Conservation (phyloP, 805 yeast species). For the Zygosaccharomyces bisporus region DNA sequence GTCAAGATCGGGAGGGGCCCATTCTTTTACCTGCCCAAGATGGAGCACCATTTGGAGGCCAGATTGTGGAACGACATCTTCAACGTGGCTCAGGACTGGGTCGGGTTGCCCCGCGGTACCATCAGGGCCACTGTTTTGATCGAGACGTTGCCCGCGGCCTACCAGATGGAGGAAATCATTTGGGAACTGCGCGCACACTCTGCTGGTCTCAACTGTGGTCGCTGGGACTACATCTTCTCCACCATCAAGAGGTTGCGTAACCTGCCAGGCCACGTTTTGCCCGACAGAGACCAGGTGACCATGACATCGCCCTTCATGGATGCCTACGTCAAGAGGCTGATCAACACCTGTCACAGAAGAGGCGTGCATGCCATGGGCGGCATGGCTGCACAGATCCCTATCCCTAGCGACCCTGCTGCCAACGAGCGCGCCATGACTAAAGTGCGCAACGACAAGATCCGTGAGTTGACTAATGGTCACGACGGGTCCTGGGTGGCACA, state of each 20-base stretch:
- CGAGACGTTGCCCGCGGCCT: slow-evolving; percentile 81
- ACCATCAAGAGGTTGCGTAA: slow-evolving; percentile 73
- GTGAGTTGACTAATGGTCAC: slow-evolving; percentile 76
- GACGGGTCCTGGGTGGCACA: slow-evolving; percentile 91
- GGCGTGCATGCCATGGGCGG: slow-evolving; percentile 88
- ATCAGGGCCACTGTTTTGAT: slow-evolving; percentile 77
- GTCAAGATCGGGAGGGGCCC: slow-evolving; percentile 70
- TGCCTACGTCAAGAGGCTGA: slow-evolving; percentile 68
- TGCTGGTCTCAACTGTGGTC: slow-evolving; percentile 79
- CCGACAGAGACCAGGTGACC: slow-evolving; percentile 76
- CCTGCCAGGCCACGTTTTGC: slow-evolving; percentile 61
- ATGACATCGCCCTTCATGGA: slow-evolving; percentile 82
- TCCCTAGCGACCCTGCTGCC: slow-evolving; percentile 61
- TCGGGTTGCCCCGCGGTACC: slow-evolving; percentile 68
- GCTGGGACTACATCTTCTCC: slow-evolving; percentile 86
- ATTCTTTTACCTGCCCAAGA: slow-evolving; percentile 77
- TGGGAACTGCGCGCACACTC: slow-evolving; percentile 74
- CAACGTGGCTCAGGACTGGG: slow-evolving; percentile 67
- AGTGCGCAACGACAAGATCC: slow-evolving; percentile 68
- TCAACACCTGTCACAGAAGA: slow-evolving; percentile 69
- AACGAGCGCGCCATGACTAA: slow-evolving; percentile 67
- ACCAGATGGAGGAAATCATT: slow-evolving; percentile 81
- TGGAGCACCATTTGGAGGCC: slow-evolving; percentile 84
- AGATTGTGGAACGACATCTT: slow-evolving; percentile 80
- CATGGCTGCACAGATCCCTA: slow-evolving; percentile 86